Conservation (phyloP, 2,329 filamentous ascomycete genomes). For the Westerdykella sp. region DNA sequence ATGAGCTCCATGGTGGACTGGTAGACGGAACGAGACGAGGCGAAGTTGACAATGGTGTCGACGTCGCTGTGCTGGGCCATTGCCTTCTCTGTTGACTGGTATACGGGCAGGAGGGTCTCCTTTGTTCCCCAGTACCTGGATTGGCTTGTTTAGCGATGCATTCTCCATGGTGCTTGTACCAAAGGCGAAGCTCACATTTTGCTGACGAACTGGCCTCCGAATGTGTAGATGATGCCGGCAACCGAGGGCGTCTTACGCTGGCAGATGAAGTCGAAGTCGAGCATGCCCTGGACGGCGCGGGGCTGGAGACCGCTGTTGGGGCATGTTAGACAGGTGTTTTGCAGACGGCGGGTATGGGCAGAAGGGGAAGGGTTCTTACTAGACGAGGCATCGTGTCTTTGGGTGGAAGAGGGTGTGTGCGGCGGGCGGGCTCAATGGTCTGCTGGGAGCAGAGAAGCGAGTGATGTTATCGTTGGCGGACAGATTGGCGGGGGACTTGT, state of each 20-base stretch:
- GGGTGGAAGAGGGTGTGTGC: conserved; percentile 93
- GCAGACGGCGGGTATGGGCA: not conserved
- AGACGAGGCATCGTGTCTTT: conserved; percentile 99
- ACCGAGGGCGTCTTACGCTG: conserved; percentile 95
- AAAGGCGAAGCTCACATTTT: conserved; percentile 68
- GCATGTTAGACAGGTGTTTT: conserved; percentile 14
- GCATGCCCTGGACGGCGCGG: conserved; percentile 58
- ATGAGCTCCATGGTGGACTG: conserved; percentile 98
- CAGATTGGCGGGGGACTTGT: conserved; percentile 33
- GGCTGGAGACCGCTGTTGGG: conserved; percentile 77
- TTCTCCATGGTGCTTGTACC: conserved; percentile 5
- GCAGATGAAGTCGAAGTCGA: conserved; percentile 99
- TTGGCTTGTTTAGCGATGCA: conserved; percentile 12
- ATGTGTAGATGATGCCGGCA: conserved; percentile 99
- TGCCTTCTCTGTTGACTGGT: conserved; percentile 89
- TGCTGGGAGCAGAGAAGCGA: conserved; percentile 88
- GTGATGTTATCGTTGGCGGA: conserved; percentile 98
- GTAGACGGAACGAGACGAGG: conserved; percentile 97
- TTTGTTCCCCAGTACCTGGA: conserved; percentile 93
- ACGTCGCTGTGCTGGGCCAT: conserved; percentile 95
- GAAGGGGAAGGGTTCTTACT: conserved; percentile 49
- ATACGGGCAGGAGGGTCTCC: conserved; percentile 96
- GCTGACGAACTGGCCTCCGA: conserved; percentile 99
- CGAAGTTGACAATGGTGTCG: conserved; percentile 98
- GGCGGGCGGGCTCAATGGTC: conserved; percentile 81